A percentile compares a stretch with the other conserved stretches of the same genome.
Conservation (phyloP, 257 asterid genomes). For the Ilex aquifolium region DNA sequence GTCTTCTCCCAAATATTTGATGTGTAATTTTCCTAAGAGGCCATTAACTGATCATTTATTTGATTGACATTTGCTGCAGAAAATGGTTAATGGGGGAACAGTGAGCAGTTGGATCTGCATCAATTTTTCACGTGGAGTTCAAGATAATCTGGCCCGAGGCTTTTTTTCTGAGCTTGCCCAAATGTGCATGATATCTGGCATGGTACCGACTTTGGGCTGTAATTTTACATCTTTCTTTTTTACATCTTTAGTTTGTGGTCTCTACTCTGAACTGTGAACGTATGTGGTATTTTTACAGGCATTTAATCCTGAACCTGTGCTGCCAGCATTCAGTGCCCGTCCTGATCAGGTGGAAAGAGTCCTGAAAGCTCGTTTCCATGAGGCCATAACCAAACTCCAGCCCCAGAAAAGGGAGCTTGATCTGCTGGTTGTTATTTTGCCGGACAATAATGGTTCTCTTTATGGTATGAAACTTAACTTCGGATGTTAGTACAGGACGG, state of each 20-base stretch:
- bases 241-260: background rate
- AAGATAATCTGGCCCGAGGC: background rate
- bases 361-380: background rate
- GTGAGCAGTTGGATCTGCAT: constrained; percentile 1
- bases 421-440: too few species aligned
- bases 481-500: too few species aligned
- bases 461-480: too few species aligned
- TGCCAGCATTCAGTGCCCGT: background rate
- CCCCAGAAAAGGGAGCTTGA: too few species aligned
- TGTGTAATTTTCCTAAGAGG: too few species aligned
- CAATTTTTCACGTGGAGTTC: background rate
- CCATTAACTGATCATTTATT: too few species aligned
- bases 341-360: background rate
- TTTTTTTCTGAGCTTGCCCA: background rate
- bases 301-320: background rate
- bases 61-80: background rate
- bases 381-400: background rate
- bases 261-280: background rate
- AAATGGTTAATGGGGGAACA: background rate
- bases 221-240: background rate
- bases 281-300: background rate
- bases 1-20: too few species aligned
- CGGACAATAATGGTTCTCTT: too few species aligned
- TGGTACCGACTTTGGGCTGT: background rate
- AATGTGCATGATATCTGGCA: background rate